Evolutionary conservation across 2,329 filamentous ascomycete genomes (phyloP), one percentile per base, ranked within the genome.

Genomic region (Diplodia intermedia): DNA sequence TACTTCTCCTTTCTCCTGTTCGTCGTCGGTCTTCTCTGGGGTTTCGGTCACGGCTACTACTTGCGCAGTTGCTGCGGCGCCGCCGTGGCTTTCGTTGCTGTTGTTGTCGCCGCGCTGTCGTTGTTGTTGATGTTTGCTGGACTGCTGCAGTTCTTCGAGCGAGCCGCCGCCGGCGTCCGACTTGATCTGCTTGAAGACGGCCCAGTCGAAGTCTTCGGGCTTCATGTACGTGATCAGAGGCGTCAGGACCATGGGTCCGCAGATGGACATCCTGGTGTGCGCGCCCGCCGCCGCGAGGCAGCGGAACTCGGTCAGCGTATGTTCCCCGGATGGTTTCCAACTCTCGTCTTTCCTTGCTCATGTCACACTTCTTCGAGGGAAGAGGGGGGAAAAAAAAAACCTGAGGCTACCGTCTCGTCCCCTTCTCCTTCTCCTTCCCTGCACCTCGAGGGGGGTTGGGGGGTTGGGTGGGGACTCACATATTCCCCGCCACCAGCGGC

Each of bases 191-290:
- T 73, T 72, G 70, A 82, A 81, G 11, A 80, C 75, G 3, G 73
- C 73, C 79, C 79, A 82, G 67, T 81, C 75, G 68, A 79, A 82
- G 20, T 81, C 77, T 33, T 81, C 80, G 0, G 83, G 82, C 36
- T 76, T 81, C 5, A 83, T 68, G 4, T 82, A 72, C 0, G 85
- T 84, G 43, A 86, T 83, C 15, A 76, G 69, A 14, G 65, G 65
- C 43, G 65, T 67, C 23, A 67, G 43, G 9, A 67, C 55, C 54
- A 60, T 60, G 6, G 65, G 65, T 2, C 65, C 65, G 55, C 65
- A 67, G 47, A 67, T 60, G 18, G 43, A 52, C 65, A 67, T 67
- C 56, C 56, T 61, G 23, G 23, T 26, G 23, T 26, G 23, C 23
- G 23, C 3, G 23, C 23, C 23, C 23, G 23, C 23, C 23, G 23